A percentile compares a stretch with the other conserved stretches of the same genome.
phyloP scores from a whole-genome alignment of 495 filamentous ascomycete species.

The Daldinia childiae region DNA sequence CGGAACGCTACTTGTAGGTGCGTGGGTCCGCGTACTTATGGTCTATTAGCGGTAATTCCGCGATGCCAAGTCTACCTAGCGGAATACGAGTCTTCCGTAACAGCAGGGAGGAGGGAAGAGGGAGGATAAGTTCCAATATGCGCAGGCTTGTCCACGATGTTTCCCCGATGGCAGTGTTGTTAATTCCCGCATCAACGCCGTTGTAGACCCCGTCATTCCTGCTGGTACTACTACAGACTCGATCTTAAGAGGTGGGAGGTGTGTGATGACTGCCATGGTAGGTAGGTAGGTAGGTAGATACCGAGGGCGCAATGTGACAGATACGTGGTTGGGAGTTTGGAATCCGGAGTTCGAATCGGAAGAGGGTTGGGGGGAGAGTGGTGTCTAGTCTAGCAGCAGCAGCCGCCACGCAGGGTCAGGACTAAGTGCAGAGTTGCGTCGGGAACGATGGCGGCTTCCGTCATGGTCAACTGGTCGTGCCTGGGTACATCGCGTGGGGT shows the following conservation, averaged over 20 bases:
- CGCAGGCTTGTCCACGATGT: too few relatives aligned
- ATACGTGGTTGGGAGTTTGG: not conserved
- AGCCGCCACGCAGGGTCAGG: constrained; percentile 86
- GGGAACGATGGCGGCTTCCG: constrained; percentile 87
- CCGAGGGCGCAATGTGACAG: not conserved
- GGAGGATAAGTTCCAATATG: too few relatives aligned
- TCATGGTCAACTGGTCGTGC: constrained; percentile 73
- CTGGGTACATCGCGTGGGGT: constrained; percentile 54
- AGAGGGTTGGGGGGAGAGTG: not conserved
- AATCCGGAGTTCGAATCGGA: not conserved
- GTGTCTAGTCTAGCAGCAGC: constrained; percentile 50
- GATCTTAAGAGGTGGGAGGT: not conserved
- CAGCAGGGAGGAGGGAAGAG: too few relatives aligned
- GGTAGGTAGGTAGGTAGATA: too few relatives aligned
- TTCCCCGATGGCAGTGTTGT: too few relatives aligned
- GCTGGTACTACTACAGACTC: too few relatives aligned
- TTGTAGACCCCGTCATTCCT: too few relatives aligned
- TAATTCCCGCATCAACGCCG: too few relatives aligned
- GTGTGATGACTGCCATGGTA: not conserved
- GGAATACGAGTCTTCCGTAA: too few relatives aligned
- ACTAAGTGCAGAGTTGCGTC: constrained; percentile 96
- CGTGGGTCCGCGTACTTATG: not conserved
- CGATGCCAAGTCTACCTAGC: not conserved
- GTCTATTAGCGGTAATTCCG: not conserved
- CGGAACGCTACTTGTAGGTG: not conserved